Evolutionary conservation across 192 early-diverging fungal species (phyloP), one percentile per base, ranked within the genome.

Genomic region (Podochytrium sp.): DNA sequence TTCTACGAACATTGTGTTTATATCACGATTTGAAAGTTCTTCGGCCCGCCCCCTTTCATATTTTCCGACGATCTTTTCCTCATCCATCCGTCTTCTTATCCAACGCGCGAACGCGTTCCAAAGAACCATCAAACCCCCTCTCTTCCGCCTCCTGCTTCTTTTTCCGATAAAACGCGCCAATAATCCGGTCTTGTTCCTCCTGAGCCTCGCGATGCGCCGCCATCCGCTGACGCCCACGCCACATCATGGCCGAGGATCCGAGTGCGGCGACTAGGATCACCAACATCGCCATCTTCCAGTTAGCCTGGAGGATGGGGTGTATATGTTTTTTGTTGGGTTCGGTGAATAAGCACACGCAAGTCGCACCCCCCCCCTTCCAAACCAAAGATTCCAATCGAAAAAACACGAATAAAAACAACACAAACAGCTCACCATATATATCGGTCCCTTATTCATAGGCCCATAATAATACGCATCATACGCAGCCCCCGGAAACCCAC

Each of bases 391-490:
- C n/a, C n/a, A n/a, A n/a, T n/a, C n/a, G n/a, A n/a, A n/a, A n/a
- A n/a, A n/a, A n/a, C n/a, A n/a, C n/a, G n/a, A n/a, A n/a, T n/a
- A n/a, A n/a, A n/a, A n/a, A n/a, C n/a, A n/a, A n/a, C n/a, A n/a
- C n/a, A n/a, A n/a, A n/a, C n/a, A n/a, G n/a, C n/a, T n/a, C n/a
- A n/a, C n/a, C 23, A 23, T 23, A 55, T 55, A 55, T 27, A 55
- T 55, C 25, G 52, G 52, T 29, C 52, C 52, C 25, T 7, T 10
- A 1, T 55, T 55, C 52, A 55, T 55, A 23, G 52, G 52, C 25
- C 52, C 52, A 55, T 55, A 55, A 55, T 55, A 55, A 47, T 47
- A 47, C 10, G 52, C 30, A 7, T 7, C 52, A 55, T 55, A 55
- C 43, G 43, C 43, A 12, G 43, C 43, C 20, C 43, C 43, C 7